These are phyloP conservation scores for Gracilaria vermiculophylla DNA, from an alignment of 23 red algal species.

Conservation along the genomic window DNA sequence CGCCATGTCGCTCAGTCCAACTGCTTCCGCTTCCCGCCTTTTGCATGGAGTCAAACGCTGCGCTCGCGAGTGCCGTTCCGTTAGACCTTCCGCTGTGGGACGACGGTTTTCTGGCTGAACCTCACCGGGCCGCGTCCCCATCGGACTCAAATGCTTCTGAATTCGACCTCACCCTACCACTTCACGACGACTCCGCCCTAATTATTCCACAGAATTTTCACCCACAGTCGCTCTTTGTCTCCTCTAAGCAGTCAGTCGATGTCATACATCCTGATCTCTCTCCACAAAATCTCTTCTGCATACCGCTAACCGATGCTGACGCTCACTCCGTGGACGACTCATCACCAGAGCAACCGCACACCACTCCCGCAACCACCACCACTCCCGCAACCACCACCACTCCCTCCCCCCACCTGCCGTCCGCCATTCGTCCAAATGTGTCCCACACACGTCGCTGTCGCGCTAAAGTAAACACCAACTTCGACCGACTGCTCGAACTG, in stretches of 20 bases:
- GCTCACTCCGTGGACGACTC: not conserved
- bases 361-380: not conserved
- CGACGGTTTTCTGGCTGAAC: not conserved
- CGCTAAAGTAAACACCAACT: conserved; percentile 67
- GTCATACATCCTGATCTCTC: not conserved
- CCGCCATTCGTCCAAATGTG: not conserved
- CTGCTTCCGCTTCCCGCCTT: not conserved
- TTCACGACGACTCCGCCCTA: not conserved
- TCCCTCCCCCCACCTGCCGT: not conserved
- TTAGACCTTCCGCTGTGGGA: not conserved
- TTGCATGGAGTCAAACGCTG: not conserved
- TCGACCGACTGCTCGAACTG: conserved; percentile 44
- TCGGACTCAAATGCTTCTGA: not conserved
- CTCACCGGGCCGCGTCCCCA: not conserved
- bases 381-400: not conserved
- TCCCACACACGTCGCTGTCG: conserved; percentile 66
- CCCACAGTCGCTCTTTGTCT: not conserved
- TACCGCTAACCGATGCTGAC: not conserved
- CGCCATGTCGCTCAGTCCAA: not conserved
- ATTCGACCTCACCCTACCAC: not conserved
- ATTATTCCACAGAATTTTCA: not conserved
- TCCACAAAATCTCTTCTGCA: not conserved
- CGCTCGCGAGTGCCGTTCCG: not conserved
- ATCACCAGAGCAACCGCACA: not conserved
- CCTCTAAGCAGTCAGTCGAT: not conserved